Conservation (phyloP, 2,329 filamentous ascomycete species). For the Alternaria metachromatica region DNA sequence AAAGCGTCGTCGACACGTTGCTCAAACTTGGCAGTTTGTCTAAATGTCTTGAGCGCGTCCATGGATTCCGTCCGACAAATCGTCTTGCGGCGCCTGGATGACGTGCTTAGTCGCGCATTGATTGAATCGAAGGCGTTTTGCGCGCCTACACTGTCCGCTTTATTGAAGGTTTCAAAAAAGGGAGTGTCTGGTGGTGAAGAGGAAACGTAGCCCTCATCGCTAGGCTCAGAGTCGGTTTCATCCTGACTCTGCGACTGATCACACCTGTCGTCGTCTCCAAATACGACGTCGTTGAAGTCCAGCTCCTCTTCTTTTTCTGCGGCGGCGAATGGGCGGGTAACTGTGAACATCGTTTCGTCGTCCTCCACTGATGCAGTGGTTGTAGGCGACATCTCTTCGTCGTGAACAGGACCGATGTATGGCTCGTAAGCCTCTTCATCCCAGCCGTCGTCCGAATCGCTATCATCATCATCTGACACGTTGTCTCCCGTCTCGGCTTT, state of each 20-base stretch:
- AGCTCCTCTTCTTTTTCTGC: not conserved
- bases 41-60: slow-evolving; percentile 5
- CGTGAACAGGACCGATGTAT: not conserved
- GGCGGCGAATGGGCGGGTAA: not conserved
- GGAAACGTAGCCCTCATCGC: slow-evolving; percentile 18
- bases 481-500: not conserved
- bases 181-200: slow-evolving; percentile 8
- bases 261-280: not conserved
- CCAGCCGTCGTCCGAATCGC: not conserved
- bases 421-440: not conserved
- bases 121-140: not conserved
- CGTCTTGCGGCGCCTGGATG: not conserved
- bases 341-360: not conserved
- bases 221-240: not conserved
- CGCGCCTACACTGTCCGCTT: not conserved
- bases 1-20: not conserved
- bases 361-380: not conserved
- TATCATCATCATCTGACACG: not conserved
- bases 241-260: not conserved
- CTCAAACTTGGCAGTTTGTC: not conserved
- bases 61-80: slow-evolving; percentile 1
- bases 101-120: not conserved
- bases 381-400: not conserved
- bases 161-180: not conserved
- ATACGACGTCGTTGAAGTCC: slow-evolving; percentile 13